Base-by-base conservation (phyloP, 371 early-diverging fungal genomes). In the Zancudomyces culisetae region DNA sequence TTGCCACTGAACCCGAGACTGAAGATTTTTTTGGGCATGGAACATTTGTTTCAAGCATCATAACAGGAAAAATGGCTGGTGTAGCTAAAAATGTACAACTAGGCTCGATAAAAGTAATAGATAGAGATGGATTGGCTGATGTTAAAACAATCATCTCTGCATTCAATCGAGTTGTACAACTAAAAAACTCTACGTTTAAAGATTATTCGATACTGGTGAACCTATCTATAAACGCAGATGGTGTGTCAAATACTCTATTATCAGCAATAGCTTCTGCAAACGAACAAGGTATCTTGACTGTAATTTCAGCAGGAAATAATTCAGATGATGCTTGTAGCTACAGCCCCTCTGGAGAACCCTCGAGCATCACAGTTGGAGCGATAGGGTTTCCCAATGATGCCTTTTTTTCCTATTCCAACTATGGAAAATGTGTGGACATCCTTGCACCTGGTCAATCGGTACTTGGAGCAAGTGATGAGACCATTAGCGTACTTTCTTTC, bases 31-130 rank as follows among this genome's bases (percentile, higher is more conserved):
- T 22, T 24, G 52, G 52, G 19, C 52, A 51, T 26, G 87, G 87
- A 20, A 83, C 85, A 12, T 83, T 81, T 53, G 73, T 72, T 23
- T 68, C 80, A 13, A 77, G 77, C 42, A 71, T 70, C 27, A 72
- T 81, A 45, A 75, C 63, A 24, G 77, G 79, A n/a, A 57, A 53
- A 21, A 53, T 23, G 18, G 67, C 64, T 49, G 81, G 83, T n/a
- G 74, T 81, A 13, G 77, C 79, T 18, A 81, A 80, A 54, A 65
- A 75, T 29, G 73, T 73, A 18, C 66, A 30, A 1, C 46, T 80
- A 27, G 66, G 77, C 43, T 74, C 71, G 27, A 72, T 81, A 18
- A 78, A 75, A 61, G 78, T 79, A 22, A 56, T 81, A 22, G 61
- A 63, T 45, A 48, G 54, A 48, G 39, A 46, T 3, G 70, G 72